These are phyloP conservation scores for Agaricus blazei DNA, from an alignment of 768 basidiomycete genomes.

Conservation along the genomic window DNA sequence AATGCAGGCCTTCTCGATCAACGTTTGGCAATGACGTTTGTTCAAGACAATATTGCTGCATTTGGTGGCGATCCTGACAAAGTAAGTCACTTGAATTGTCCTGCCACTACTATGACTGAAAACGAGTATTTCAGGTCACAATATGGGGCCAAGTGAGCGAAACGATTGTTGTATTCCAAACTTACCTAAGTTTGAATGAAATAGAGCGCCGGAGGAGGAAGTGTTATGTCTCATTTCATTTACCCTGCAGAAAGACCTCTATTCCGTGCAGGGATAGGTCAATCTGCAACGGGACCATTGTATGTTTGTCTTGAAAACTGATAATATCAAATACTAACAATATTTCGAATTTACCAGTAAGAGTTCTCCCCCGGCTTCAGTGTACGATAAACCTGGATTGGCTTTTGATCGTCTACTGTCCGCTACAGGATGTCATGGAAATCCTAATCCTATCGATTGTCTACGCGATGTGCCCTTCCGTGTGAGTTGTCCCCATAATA, in stretches of 20 bases:
- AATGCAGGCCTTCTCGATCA: constrained; percentile 63
- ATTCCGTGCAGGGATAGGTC: constrained; percentile 49
- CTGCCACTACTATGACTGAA: background rate
- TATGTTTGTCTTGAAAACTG: constrained; percentile 20
- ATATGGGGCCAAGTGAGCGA: constrained; percentile 47
- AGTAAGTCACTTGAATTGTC: constrained; percentile 18
- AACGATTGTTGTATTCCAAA: background rate
- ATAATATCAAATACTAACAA: no score
- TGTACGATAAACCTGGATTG: constrained; percentile 47
- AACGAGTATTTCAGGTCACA: constrained; percentile 32
- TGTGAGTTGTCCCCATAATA: constrained; percentile 19
- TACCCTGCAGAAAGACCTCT: constrained; percentile 31
- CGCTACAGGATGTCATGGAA: constrained; percentile 39
- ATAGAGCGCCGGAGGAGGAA: constrained; percentile 42
- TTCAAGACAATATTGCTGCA: constrained; percentile 58
- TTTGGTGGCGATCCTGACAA: constrained; percentile 59
- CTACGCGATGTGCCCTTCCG: constrained; percentile 42
- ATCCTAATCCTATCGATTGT: constrained; percentile 34
- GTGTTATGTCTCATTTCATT: constrained; percentile 43
- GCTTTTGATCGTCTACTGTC: constrained; percentile 42
- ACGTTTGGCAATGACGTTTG: constrained; percentile 48
- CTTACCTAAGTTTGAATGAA: constrained; percentile 25
- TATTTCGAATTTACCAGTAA: constrained; percentile 31
- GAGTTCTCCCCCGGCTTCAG: constrained; percentile 37
- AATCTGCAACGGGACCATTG: constrained; percentile 53